Evolutionary conservation across 805 yeast species (phyloP), one percentile per base, ranked within the genome.

Genomic region (Torulaspora quercuum): DNA sequence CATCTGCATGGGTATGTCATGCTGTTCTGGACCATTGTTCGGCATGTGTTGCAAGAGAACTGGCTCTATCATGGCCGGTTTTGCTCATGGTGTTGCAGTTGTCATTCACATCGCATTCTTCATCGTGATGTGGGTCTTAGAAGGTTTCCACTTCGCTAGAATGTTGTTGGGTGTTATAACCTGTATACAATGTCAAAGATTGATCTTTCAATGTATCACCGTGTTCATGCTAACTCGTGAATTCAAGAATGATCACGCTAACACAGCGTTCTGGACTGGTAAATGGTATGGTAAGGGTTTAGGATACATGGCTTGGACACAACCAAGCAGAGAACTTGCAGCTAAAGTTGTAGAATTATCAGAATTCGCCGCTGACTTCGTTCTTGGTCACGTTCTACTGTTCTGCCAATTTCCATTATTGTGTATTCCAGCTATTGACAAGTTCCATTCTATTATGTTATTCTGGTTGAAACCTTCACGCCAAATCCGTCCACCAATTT

Each of bases 241-340:
- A 70, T 88, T 88, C 73, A 87, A 87, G 80, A 85, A 84, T 55
- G 97, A 90, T 67, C 86, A 81, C 59, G 73, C 97, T 23, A 92
- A 92, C 70, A 83, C 95, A 53, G 97, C 98, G 18, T 92, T 95
- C 94, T 92, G 99, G 99, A 85, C 95, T 41, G 99, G 99, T 75
- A 89, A 88, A 68, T 92, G 99, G 99, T 88, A 89, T 64, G 92
- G 95, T 42, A 73, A 85, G 43, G 92, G 95, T 58, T 68, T 90
- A 65, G 98, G 97, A 42, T 79, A 81, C 78, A 78, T 82, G 75
- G 95, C 97, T 13, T 76, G 84, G 73, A 81, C 97, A 21, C 97
- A 90, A 70, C 98, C 98, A 45, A 60, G 84, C 35, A 86, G 99
- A 74, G 99, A 92, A 70, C 86, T 86, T 59, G 74, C 78, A 56